Base-by-base conservation (phyloP, 2,329 filamentous ascomycete species). In the Trichophyton verrucosum region DNA sequence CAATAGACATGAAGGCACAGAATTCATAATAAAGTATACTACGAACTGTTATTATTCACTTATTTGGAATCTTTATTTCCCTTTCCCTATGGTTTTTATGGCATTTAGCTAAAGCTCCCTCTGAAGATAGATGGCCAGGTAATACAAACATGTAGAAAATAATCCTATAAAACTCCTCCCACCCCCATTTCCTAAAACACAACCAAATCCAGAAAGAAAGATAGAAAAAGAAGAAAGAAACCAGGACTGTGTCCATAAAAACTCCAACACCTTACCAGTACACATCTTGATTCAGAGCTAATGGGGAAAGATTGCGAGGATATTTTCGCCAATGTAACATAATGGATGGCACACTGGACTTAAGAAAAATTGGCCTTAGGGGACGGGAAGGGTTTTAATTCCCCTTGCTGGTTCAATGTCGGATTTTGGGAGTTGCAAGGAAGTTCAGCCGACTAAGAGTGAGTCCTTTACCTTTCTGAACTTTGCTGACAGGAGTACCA, bases 371-470 rank as follows among this genome's bases (percentile, higher is more conserved):
- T 36, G n/a, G 9, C 9, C 33, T 13, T n/a, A 55, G 9, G 13
- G 20, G 11, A 15, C 22, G 6, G 20, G 46, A 24, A 27, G 22
- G 8, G 9, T 2, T 27, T 13, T 11, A 27, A 3, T 15, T 27
- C 9, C 4, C 20, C 13, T 2, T 30, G 20, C 13, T 15, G 3
- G 33, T 17, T 58, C 65, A 74, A 61, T 66, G 61, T 30, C 73
- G 73, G 44, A 70, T 66, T 68, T 78, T 80, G 1, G 77, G 77
- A 61, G 74, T 74, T 15, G 76, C 70, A 38, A 80, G 71, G 73
- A 78, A 73, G 62, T 79, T 78, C 66, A 80, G 66, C 30, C 77
- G 74, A 62, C 75, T 77, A 65, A 78, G 66, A 60, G 73, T 79
- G 58, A 79, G 68, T 17, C 72, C 68, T 17, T 68, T 66, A 20